Percentiles rank a stretch among this genome's conserved stretches.
Evolutionary conservation across 2,329 filamentous ascomycete genomes (phyloP).

Genomic region (Microsporum canis): DNA sequence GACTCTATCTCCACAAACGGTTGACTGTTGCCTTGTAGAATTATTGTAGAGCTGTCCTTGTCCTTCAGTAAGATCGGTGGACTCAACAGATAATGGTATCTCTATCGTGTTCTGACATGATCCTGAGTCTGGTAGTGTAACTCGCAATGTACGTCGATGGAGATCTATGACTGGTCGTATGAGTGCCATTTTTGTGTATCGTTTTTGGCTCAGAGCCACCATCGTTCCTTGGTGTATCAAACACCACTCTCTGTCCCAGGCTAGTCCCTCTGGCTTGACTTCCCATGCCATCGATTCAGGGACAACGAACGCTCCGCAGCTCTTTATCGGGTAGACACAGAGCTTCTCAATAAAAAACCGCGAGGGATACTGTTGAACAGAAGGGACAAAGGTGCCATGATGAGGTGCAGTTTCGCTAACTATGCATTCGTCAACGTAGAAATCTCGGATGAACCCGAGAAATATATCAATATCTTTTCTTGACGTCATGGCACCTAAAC

Average conservation of each 20-base stretch:
- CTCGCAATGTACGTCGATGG: conserved; percentile 49
- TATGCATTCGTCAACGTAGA: conserved; percentile 42
- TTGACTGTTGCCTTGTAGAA: conserved; percentile 41
- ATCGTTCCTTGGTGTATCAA: conserved; percentile 69
- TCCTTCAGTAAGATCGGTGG: background rate
- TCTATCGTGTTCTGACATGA: background rate
- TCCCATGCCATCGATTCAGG: conserved; percentile 58
- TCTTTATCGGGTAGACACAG: conserved; percentile 85
- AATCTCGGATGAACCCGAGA: conserved; percentile 59
- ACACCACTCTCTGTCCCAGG: conserved; percentile 96
- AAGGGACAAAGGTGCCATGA: background rate
- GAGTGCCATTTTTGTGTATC: conserved; percentile 76
- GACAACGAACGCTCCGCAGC: conserved; percentile 68
- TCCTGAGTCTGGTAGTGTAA: conserved; percentile 38
- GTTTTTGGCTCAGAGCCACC: conserved; percentile 78
- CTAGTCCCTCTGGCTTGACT: conserved; percentile 67
- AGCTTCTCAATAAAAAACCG: conserved; percentile 51
- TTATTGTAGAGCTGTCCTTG: conserved; percentile 43
- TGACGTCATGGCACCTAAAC: conserved; percentile 83
- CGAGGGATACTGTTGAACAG: conserved; percentile 10
- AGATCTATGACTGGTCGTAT: conserved; percentile 67
- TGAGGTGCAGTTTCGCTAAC: conserved; percentile 7
- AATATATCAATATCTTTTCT: conserved; percentile 61
- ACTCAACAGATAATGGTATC: background rate
- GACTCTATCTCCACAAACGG: conserved; percentile 74